Evolutionary conservation across 2,329 filamentous ascomycete species (phyloP).

Genomic region (Sporothrix dimorphospora): DNA sequence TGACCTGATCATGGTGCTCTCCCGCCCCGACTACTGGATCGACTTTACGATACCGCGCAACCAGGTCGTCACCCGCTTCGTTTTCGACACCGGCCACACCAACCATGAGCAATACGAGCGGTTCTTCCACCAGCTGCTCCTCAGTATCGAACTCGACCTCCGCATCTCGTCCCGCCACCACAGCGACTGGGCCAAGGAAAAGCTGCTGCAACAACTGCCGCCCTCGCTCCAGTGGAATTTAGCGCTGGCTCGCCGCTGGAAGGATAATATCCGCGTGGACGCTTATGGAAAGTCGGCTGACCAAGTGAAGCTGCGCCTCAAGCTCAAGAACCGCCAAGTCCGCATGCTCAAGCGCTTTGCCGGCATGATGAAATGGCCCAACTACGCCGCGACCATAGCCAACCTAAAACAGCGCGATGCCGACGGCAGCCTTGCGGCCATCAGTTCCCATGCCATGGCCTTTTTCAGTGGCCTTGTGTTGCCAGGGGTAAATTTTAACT

Average conservation of each 20-base stretch:
- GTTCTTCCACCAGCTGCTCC: constrained; percentile 77
- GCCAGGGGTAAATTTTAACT: constrained; percentile 59
- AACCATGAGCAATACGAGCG: constrained; percentile 62
- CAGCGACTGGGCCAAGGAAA: constrained; percentile 65
- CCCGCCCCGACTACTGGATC: constrained; percentile 67
- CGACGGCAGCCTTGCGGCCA: constrained; percentile 60
- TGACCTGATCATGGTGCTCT: constrained; percentile 70
- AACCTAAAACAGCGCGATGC: constrained; percentile 63
- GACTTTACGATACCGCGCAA: constrained; percentile 72
- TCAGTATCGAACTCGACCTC: constrained; percentile 72
- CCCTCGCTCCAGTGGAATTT: constrained; percentile 73
- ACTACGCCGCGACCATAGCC: constrained; percentile 66
- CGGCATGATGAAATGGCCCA: constrained; percentile 76
- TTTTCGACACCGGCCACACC: constrained; percentile 61
- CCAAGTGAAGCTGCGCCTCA: constrained; percentile 65
- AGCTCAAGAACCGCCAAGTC: constrained; percentile 67
- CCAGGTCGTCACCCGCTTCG: constrained; percentile 74
- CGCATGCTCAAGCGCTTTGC: constrained; percentile 71
- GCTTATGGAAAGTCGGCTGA: constrained; percentile 58
- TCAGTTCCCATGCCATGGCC: constrained; percentile 73
- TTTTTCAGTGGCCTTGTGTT: constrained; percentile 76
- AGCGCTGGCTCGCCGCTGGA: constrained; percentile 73
- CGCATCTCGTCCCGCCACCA: constrained; percentile 68
- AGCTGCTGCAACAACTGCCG: constrained; percentile 66
- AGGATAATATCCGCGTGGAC: constrained; percentile 69